Base-by-base conservation (phyloP, 768 basidiomycete genomes). In the Hygrophorus russula region DNA sequence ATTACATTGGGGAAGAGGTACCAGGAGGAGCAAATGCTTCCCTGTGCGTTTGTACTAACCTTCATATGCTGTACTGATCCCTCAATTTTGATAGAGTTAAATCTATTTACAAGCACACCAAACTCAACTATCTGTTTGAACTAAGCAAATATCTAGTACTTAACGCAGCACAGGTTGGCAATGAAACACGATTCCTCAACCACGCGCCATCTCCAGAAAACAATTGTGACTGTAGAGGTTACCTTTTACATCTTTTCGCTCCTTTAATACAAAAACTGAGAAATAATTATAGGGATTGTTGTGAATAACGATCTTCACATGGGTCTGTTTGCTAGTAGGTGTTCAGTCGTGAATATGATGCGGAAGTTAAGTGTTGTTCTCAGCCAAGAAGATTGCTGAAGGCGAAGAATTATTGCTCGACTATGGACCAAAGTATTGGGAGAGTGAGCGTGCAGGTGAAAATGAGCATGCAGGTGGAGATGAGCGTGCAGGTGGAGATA, bases 141-240 rank as follows among this genome's bases (percentile, higher is more conserved):
- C 37, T 49, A 6, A 45, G 51, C 36, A 3, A 3, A 5, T 2
- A 1, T 9, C 5, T 30, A 7, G 30, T 18, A 5, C 6, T 57
- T 20, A 54, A 57, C 36, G 49, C 56, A 4, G 46, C 47, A 14
- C 51, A 46, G 41, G 15, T 54, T 32, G 57, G 57, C 10, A 59
- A 59, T 44, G 49, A 53, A 35, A 59, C 48, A 20, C 49, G 57
- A 36, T 59, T 48, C 41, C 36, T 57, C 9, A 59, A 59, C 18
- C 44, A 45, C 29, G 14, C 4, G 8, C 24, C 51, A 9, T 45
- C 48, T 24, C 42, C 33, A 12, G 17, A 7, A 15, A 42, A 42
- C 20, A 57, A 59, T 24, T 57, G 56, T 36, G 18, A 17, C 4
- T 41, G 49, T 13, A n/a, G 28, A 38, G 19, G 57, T 59, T 14